These are phyloP conservation scores for Huntiella moniliformis DNA, from an alignment of 2,329 filamentous ascomycete species.

Conservation along the genomic window DNA sequence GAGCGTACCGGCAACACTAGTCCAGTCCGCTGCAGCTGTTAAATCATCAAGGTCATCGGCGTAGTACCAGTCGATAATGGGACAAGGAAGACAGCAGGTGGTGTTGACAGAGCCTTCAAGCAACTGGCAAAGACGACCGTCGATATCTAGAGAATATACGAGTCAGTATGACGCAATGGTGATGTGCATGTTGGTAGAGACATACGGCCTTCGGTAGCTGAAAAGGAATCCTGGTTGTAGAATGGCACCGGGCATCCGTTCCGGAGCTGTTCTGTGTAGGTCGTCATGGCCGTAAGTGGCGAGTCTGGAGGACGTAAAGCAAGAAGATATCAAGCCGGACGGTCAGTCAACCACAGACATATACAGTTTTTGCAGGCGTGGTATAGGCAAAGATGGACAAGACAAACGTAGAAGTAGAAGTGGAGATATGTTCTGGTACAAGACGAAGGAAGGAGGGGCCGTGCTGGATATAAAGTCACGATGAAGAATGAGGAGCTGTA, in stretches of 20 bases:
- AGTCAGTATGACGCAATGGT: slow-evolving; percentile 17
- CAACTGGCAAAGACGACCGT: slow-evolving; percentile 34
- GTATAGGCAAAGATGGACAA: not conserved
- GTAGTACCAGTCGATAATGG: slow-evolving; percentile 59
- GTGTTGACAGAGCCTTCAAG: slow-evolving; percentile 24
- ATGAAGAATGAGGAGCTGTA: no score
- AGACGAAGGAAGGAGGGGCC: no score
- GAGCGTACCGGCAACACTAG: slow-evolving; percentile 56
- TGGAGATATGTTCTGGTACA: no score
- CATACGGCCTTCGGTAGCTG: slow-evolving; percentile 12
- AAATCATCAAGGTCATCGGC: slow-evolving; percentile 39
- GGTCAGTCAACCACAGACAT: not conserved
- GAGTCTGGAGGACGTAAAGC: not conserved
- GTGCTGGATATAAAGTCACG: no score
- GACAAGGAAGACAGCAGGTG: slow-evolving; percentile 78
- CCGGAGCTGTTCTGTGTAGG: slow-evolving; percentile 9
- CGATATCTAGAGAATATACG: slow-evolving; percentile 26
- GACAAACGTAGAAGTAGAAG: no score
- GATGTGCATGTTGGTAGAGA: not conserved
- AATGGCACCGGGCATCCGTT: slow-evolving; percentile 11
- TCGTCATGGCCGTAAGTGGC: slow-evolving; percentile 1
- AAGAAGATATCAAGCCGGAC: not conserved
- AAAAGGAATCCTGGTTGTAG: slow-evolving; percentile 10
- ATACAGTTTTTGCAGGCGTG: not conserved
- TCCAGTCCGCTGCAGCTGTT: slow-evolving; percentile 55